Conservation (phyloP, 768 basidiomycete genomes). For the Amanita phalloides region DNA sequence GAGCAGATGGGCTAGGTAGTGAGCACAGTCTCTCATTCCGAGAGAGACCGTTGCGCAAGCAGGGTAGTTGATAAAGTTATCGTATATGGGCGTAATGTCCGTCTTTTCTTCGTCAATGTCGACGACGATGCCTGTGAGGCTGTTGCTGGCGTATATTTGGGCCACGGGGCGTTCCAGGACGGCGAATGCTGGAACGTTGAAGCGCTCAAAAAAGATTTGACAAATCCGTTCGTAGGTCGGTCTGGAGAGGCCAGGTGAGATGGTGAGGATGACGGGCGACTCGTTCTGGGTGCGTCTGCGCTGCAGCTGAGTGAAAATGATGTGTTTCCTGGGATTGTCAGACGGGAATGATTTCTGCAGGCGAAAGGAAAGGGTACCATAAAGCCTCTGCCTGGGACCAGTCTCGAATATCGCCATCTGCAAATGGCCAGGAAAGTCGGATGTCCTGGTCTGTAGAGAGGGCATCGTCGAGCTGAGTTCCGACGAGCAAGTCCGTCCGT, state of each 20-base stretch:
- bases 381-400: slow-evolving; percentile 85
- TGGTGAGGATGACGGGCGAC: slow-evolving; percentile 71
- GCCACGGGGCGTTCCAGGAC: slow-evolving; percentile 78
- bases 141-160: slow-evolving; percentile 70
- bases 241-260: slow-evolving; percentile 56
- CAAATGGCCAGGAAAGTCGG: slow-evolving; percentile 74
- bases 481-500: slow-evolving; percentile 36
- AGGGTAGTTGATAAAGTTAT: slow-evolving; percentile 50
- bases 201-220: slow-evolving; percentile 85
- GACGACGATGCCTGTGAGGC: slow-evolving; percentile 64
- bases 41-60: slow-evolving; percentile 47
- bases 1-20: slow-evolving; percentile 65
- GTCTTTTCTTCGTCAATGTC: slow-evolving; percentile 73
- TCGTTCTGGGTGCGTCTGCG: slow-evolving; percentile 81
- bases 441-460: slow-evolving; percentile 65
- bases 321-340: slow-evolving; percentile 55
- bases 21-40: slow-evolving; percentile 64
- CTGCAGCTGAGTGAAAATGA: slow-evolving; percentile 65
- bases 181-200: slow-evolving; percentile 78
- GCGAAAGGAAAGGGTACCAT: slow-evolving; percentile 42
- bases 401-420: slow-evolving; percentile 59
- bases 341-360: not conserved
- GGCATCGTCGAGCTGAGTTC: slow-evolving; percentile 71
- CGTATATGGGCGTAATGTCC: slow-evolving; percentile 70
- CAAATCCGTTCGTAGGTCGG: slow-evolving; percentile 61